These are phyloP conservation scores for Croton setiger DNA, from an alignment of 441 rosid species.

Conservation along the genomic window DNA sequence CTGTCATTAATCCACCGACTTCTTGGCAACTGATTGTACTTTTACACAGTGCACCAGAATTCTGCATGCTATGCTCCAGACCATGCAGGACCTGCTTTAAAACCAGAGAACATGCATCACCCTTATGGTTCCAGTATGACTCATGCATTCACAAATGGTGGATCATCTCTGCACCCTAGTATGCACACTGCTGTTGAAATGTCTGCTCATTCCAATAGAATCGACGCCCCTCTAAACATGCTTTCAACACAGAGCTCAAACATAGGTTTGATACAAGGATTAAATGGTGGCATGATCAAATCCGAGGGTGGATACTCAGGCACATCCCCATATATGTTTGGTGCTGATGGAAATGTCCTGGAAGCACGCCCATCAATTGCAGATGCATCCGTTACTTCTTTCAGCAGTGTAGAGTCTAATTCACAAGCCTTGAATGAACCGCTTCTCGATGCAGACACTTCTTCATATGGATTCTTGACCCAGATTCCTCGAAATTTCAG, in stretches of 20 bases:
- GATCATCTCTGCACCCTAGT: conserved; percentile 51
- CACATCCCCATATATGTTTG: conserved; percentile 62
- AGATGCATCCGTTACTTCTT: conserved; percentile 67
- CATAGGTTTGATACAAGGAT: conserved; percentile 65
- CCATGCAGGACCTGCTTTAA: conserved; percentile 45
- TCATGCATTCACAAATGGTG: conserved; percentile 61
- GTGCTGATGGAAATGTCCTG: conserved; percentile 59
- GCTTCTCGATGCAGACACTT: conserved; percentile 65
- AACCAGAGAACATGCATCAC: conserved; percentile 60
- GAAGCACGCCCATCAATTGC: conserved; percentile 62
- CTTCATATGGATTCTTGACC: conserved; percentile 75
- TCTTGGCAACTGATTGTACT: conserved; percentile 18
- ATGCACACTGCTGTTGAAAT: conserved; percentile 60
- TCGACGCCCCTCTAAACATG: conserved; percentile 53
- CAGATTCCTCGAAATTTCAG: conserved; percentile 86
- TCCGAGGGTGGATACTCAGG: conserved; percentile 72
- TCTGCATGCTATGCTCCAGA: conserved; percentile 54
- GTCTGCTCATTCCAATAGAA: conserved; percentile 58
- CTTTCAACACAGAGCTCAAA: conserved; percentile 64
- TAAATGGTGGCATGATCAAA: conserved; percentile 81
- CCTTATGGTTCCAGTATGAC: conserved; percentile 49
- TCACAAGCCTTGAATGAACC: conserved; percentile 69
- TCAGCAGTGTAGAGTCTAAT: conserved; percentile 68
- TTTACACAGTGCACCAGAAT: conserved; percentile 59
- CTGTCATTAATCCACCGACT: not conserved